Evolutionary conservation across 2,329 filamentous ascomycete genomes (phyloP).

Genomic region (Colletotrichum sp.): DNA sequence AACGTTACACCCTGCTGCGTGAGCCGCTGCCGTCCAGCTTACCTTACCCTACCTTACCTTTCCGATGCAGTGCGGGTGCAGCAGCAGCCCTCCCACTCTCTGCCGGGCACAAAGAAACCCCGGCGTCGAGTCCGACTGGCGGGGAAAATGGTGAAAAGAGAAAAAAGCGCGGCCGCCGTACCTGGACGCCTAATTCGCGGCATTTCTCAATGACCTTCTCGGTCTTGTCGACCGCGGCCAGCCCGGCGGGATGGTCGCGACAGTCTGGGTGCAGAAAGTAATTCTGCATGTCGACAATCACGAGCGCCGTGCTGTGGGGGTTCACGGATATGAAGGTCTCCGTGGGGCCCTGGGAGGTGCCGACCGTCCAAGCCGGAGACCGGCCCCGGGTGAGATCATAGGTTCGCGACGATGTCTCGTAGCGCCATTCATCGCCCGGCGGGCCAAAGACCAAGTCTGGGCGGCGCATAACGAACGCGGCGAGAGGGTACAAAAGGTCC

Average conservation of each 20-base stretch:
- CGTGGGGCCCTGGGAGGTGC: slow-evolving; percentile 13
- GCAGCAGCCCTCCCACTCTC: background rate
- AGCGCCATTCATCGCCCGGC: slow-evolving; percentile 17
- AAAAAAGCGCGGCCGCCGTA: slow-evolving; percentile 16
- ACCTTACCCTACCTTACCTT: background rate
- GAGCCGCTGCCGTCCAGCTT: background rate
- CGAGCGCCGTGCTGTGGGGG: slow-evolving; percentile 47
- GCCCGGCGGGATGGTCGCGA: slow-evolving; percentile 43
- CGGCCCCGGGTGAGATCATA: slow-evolving; percentile 20
- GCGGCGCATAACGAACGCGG: background rate
- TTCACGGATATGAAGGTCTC: slow-evolving; percentile 38
- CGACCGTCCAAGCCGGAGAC: slow-evolving; percentile 6
- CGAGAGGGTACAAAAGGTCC: background rate
- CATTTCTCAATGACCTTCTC: slow-evolving; percentile 49
- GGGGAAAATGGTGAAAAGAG: background rate
- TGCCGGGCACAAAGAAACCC: background rate
- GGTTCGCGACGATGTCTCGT: slow-evolving; percentile 16
- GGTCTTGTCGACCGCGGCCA: slow-evolving; percentile 44
- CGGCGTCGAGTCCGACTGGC: background rate
- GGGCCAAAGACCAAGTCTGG: slow-evolving; percentile 16
- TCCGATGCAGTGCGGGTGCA: background rate
- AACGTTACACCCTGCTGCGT: background rate
- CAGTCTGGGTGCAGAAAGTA: slow-evolving; percentile 47
- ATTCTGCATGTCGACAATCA: slow-evolving; percentile 60
- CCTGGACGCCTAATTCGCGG: slow-evolving; percentile 53